Conservation (phyloP, 306 rosid genomes). For the Quercus aquifolioides region DNA sequence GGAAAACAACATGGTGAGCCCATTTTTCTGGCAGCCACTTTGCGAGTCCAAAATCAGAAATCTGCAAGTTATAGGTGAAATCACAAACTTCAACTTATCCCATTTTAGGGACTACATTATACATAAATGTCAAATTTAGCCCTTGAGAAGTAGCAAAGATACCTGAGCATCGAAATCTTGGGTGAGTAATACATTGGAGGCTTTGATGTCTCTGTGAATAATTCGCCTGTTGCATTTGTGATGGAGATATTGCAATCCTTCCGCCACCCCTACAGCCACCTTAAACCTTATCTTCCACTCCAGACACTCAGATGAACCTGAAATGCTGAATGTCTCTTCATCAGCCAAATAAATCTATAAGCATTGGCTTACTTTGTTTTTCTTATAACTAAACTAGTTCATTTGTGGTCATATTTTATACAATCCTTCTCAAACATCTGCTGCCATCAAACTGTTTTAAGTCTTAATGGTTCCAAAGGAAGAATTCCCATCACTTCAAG, state of each 20-base stretch:
- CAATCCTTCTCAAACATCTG: too few relatives aligned
- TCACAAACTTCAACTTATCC: not conserved
- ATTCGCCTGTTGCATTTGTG: slow-evolving; percentile 79
- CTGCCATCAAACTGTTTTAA: too few relatives aligned
- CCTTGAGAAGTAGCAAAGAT: not conserved
- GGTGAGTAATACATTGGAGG: slow-evolving; percentile 78
- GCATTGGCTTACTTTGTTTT: not conserved
- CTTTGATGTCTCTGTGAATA: slow-evolving; percentile 93
- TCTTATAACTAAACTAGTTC: too few relatives aligned
- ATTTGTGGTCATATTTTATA: too few relatives aligned
- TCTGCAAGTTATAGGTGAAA: slow-evolving; percentile 38
- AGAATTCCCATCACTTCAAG: too few relatives aligned
- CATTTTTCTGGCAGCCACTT: slow-evolving; percentile 96
- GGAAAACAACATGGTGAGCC: slow-evolving; percentile 90
- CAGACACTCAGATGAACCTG: slow-evolving; percentile 57
- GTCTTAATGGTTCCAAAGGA: too few relatives aligned
- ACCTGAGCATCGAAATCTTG: slow-evolving; percentile 81
- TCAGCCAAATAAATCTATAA: slow-evolving; percentile 13
- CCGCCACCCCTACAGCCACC: slow-evolving; percentile 80
- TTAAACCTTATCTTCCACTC: slow-evolving; percentile 77
- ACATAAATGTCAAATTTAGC: not conserved
- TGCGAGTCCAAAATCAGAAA: slow-evolving; percentile 95
- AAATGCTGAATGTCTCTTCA: slow-evolving; percentile 24
- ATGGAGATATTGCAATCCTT: slow-evolving; percentile 82
- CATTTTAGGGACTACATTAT: not conserved